Conservation (phyloP, 2,329 filamentous ascomycete species). For the Neopestalotiopsis rosae region DNA sequence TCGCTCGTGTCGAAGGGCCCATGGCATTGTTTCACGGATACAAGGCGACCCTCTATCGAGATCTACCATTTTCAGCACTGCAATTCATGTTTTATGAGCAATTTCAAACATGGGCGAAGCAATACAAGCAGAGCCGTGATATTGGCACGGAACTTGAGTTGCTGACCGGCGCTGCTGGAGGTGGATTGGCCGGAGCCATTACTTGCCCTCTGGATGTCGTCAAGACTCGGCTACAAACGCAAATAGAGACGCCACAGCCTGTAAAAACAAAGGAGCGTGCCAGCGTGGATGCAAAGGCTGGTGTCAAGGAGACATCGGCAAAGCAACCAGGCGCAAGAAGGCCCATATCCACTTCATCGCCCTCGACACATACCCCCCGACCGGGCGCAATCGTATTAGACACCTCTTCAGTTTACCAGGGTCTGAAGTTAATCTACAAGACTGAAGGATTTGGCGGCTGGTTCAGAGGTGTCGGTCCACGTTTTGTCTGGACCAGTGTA, state of each 20-base stretch:
- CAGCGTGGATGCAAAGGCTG: slow-evolving; percentile 29
- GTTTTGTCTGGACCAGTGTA: slow-evolving; percentile 95
- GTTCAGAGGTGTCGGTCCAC: slow-evolving; percentile 93
- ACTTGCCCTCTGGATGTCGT: slow-evolving; percentile 97
- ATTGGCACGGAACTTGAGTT: slow-evolving; percentile 88
- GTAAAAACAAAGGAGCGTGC: slow-evolving; percentile 32
- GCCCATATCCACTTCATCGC: slow-evolving; percentile 87
- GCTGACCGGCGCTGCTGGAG: slow-evolving; percentile 85
- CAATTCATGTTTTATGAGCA: slow-evolving; percentile 99
- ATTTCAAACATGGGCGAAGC: slow-evolving; percentile 80
- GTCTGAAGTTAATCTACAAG: slow-evolving; percentile 85
- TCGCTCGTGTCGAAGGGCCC: slow-evolving; percentile 81
- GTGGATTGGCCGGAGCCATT: slow-evolving; percentile 89
- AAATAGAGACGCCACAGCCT: slow-evolving; percentile 60
- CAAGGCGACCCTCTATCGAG: slow-evolving; percentile 91
- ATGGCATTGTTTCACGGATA: slow-evolving; percentile 94
- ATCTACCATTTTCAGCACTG: slow-evolving; percentile 92
- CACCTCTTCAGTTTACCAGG: slow-evolving; percentile 87
- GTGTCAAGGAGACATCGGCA: slow-evolving; percentile 26
- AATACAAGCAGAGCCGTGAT: slow-evolving; percentile 79
- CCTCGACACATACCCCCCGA: slow-evolving; percentile 80
- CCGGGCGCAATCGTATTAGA: slow-evolving; percentile 82
- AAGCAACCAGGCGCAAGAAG: slow-evolving; percentile 49
- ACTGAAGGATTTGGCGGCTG: slow-evolving; percentile 88
- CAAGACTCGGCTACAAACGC: slow-evolving; percentile 91